phyloP scores from a whole-genome alignment of 805 yeast genomes.

The Candida mattraensis region DNA sequence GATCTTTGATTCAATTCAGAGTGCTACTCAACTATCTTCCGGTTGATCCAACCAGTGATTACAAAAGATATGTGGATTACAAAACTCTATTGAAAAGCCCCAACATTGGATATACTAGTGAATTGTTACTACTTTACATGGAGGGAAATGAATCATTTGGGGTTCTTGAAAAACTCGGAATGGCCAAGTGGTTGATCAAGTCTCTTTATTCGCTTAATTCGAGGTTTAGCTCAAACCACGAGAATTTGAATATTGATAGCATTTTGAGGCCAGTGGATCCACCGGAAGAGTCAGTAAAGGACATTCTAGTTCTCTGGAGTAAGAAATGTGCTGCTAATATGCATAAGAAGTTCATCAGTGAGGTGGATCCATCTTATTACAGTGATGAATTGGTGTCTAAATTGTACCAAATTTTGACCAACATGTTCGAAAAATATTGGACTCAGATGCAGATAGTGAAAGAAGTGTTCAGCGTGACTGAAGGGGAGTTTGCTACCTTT shows the following conservation, averaged over 20 bases:
- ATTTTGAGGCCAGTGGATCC: constrained; percentile 12
- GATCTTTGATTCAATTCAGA: constrained; percentile 45
- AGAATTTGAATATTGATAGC: constrained; percentile 24
- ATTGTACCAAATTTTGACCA: constrained; percentile 37
- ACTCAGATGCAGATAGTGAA: constrained; percentile 34
- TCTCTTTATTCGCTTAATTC: constrained; percentile 22
- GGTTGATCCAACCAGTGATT: constrained; percentile 11
- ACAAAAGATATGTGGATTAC: constrained; percentile 18
- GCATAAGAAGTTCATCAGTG: constrained; percentile 20
- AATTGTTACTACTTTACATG: constrained; percentile 39
- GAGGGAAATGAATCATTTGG: constrained; percentile 46
- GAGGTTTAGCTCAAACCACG: constrained; percentile 14
- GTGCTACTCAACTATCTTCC: constrained; percentile 28
- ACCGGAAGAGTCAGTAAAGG: constrained; percentile 9
- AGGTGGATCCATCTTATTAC: constrained; percentile 33
- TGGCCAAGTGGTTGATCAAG: constrained; percentile 24
- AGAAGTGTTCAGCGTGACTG: constrained; percentile 27
- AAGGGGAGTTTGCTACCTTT: constrained; percentile 24
- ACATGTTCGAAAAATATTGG: constrained; percentile 32
- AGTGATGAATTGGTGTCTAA: constrained; percentile 38
- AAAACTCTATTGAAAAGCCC: constrained; percentile 30
- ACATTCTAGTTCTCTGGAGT: constrained; percentile 6
- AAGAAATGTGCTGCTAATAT: constrained; percentile 21
- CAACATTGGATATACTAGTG: constrained; percentile 39
- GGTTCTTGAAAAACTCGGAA: constrained; percentile 30